Percentiles rank a stretch among this genome's conserved stretches.
phyloP scores from a whole-genome alignment of 2,329 filamentous ascomycete genomes.

The Clonostachys solani region DNA sequence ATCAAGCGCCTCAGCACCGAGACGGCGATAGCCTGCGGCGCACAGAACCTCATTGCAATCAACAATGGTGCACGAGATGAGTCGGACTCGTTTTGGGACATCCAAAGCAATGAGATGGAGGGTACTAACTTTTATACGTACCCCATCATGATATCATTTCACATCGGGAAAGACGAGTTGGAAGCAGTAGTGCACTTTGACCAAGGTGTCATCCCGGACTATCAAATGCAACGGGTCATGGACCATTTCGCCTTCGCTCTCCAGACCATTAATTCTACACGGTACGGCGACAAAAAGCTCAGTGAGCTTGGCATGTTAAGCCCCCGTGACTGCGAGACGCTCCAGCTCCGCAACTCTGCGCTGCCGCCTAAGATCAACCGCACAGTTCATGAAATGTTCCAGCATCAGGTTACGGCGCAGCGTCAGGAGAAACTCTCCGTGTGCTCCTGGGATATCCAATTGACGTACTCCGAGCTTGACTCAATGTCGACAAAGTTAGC shows the following conservation, averaged over 20 bases:
- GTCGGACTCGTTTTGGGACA: constrained; percentile 6
- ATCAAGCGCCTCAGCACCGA: constrained; percentile 11
- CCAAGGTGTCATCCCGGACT: constrained; percentile 1
- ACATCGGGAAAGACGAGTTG: constrained; percentile 6
- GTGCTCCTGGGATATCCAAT: constrained; percentile 32
- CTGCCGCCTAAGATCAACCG: constrained; percentile 22
- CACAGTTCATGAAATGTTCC: constrained; percentile 33
- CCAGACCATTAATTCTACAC: constrained; percentile 1
- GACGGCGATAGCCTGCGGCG: constrained; percentile 8
- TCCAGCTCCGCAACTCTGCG: constrained; percentile 30
- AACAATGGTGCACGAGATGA: constrained; percentile 5
- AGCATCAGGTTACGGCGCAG: constrained; percentile 20
- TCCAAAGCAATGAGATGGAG: constrained; percentile 12
- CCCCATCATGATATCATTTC: constrained; percentile 13
- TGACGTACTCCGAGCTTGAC: constrained; percentile 33
- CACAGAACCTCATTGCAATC: constrained; percentile 13
- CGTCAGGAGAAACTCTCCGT: constrained; percentile 19
- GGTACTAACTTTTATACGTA: constrained; percentile 15
- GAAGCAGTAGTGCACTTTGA: constrained; percentile 14
- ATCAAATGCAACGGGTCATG: constrained; percentile 9
- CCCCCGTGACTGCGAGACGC: constrained; percentile 20
- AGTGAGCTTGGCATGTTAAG: too few relatives aligned
- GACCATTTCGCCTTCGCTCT: constrained; percentile 6
- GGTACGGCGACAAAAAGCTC: constrained; percentile 2
- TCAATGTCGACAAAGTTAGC: constrained; percentile 26